These are phyloP conservation scores for Funneliformis caledonium DNA, from an alignment of 371 early-diverging fungal species.

Conservation along the genomic window DNA sequence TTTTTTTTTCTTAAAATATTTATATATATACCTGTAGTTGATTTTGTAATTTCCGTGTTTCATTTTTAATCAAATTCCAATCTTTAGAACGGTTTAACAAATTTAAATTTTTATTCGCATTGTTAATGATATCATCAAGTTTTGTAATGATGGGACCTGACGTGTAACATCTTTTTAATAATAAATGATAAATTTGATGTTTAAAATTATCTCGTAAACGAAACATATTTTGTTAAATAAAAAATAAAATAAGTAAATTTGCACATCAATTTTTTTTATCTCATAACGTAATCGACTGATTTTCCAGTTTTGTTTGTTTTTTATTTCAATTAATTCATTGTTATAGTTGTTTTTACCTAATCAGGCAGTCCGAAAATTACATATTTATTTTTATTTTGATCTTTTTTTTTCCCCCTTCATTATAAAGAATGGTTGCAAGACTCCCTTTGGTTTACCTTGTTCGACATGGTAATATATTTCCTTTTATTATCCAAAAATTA, in stretches of 20 bases:
- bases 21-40: conserved; percentile 6
- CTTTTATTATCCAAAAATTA: neutral
- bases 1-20: neutral
- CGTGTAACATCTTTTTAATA: neutral
- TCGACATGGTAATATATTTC: conserved; percentile 33
- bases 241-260: no score
- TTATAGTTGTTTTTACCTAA: no score
- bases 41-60: neutral
- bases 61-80: neutral
- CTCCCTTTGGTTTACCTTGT: conserved; percentile 32
- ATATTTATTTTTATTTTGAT: neutral
- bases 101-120: neutral
- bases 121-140: neutral
- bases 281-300: no score
- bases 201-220: no score
- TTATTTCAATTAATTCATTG: no score
- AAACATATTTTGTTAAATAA: no score
- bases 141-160: neutral
- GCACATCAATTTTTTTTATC: no score
- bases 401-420: neutral
- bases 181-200: neutral
- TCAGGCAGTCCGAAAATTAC: no score
- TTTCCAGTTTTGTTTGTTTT: no score
- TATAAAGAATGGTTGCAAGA: neutral
- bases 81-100: neutral